Base-by-base conservation (phyloP, 768 basidiomycete genomes). In the Rhodotorula paludigena region DNA sequence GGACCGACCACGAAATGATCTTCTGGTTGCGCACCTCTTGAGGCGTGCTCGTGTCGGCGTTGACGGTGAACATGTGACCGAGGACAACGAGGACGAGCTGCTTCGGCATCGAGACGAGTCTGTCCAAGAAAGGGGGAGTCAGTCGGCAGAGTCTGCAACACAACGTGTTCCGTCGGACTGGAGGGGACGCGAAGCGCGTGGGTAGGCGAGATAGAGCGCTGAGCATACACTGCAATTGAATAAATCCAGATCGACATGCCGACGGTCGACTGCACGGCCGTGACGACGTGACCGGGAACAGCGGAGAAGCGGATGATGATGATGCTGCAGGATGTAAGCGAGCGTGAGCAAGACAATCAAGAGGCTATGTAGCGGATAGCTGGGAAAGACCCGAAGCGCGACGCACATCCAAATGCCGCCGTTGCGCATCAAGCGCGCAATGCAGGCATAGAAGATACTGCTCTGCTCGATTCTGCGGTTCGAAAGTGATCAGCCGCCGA, bases 231-330 rank as follows among this genome's bases (percentile, higher is more conserved):
- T 6, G 70, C 70, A 45, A 72, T 49, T 14, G 56, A 41, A 30
- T 72, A 72, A 9, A 61, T 41, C 62, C 62, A 60, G 10, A 60
- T n/a, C 7, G 35, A 30, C 61, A 73, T 66, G 21, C 72, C 71
- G 8, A 68, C 68, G 20, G 67, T 69, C 21, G 64, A 66, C 48
- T 73, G 71, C n/a, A 72, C 60, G 20, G 71, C 71, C 4, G 71
- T 72, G 20, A 72, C 71, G 57, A 72, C 65, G 61, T 72, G 71
- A 32, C 71, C 71, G 0, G 72, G 72, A 0, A 73, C 38, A 3
- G 62, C 61, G 0, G 68, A 69, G 55, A 69, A 69, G 16, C 72
- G 56, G 21, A 73, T 53, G 42, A 73, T 36, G 35, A 59, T 64
- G 42, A 73, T 64, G 35, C 61, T 62, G 52, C 20, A 21, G 3